Conservation (phyloP, 768 basidiomycete species). For the Lactarius tabidus region DNA sequence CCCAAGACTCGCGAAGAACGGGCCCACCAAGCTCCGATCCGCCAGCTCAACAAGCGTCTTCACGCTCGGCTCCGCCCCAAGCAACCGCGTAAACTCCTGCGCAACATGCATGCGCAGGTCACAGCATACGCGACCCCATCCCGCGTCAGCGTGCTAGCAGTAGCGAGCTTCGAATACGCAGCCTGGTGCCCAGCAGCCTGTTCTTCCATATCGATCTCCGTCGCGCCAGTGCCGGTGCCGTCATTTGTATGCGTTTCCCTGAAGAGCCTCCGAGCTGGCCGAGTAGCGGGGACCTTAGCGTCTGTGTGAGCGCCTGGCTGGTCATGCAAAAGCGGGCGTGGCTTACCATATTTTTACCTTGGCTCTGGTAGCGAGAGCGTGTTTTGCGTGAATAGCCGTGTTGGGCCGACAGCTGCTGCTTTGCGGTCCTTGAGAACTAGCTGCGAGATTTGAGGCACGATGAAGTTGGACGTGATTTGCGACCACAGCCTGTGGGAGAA, state of each 20-base stretch:
- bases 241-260: slow-evolving; percentile 68
- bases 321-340: too few species aligned
- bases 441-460: slow-evolving; percentile 78
- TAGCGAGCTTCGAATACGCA: slow-evolving; percentile 86
- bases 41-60: slow-evolving; percentile 29
- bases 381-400: slow-evolving; percentile 73
- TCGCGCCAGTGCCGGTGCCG: slow-evolving; percentile 53
- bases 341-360: slow-evolving; percentile 61
- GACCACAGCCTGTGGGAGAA: slow-evolving; percentile 59
- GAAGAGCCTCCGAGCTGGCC: slow-evolving; percentile 70
- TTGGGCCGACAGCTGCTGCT: slow-evolving; percentile 74
- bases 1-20: slow-evolving; percentile 34
- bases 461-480: slow-evolving; percentile 69
- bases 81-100: slow-evolving; percentile 34
- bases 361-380: slow-evolving; percentile 59
- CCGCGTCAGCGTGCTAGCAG: slow-evolving; percentile 54
- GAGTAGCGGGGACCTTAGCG: slow-evolving; percentile 62
- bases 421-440: slow-evolving; percentile 82
- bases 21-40: slow-evolving; percentile 27
- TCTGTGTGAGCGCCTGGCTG: not conserved
- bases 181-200: slow-evolving; percentile 90
- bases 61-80: slow-evolving; percentile 22
- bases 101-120: slow-evolving; percentile 55
- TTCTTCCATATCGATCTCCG: slow-evolving; percentile 87
- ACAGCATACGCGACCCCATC: slow-evolving; percentile 62